Evolutionary conservation across 495 filamentous ascomycete genomes (phyloP).

Genomic region (Podospora comata): DNA sequence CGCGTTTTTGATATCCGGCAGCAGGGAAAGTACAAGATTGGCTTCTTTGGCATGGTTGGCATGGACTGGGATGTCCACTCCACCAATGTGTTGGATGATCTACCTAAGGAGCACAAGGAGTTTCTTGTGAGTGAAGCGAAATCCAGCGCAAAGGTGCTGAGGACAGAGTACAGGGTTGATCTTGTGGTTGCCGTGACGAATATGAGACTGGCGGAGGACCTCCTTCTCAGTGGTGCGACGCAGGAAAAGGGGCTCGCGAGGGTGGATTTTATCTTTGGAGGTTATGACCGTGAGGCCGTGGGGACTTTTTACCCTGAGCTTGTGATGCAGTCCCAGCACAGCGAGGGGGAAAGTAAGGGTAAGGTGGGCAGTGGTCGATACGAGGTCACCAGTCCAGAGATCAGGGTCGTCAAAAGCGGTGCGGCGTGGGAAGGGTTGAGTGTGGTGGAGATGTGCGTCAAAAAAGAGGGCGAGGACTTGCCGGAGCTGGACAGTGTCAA

Average conservation of each 20-base stretch:
- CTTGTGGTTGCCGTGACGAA: conserved; percentile 5
- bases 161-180: neutral
- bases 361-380: neutral
- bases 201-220: conserved; percentile 1
- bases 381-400: neutral
- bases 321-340: neutral
- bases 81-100: neutral
- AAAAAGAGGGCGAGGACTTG: neutral
- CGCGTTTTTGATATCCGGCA: neutral
- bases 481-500: neutral
- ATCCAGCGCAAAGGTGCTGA: neutral
- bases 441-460: neutral
- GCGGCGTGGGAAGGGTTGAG: neutral
- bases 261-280: conserved; percentile 5
- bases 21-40: conserved; percentile 1
- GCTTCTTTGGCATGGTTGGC: conserved; percentile 9
- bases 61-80: conserved; percentile 1
- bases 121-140: neutral
- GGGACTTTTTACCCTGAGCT: neutral
- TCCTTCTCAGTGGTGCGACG: neutral
- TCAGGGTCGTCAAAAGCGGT: neutral
- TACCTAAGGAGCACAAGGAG: neutral
- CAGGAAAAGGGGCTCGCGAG: neutral
- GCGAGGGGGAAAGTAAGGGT: neutral
- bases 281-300: neutral